A percentile compares a stretch with the other conserved stretches of the same genome.
Evolutionary conservation across 1,139 yeast genomes (phyloP).

Genomic region (Lodderomyces oxycetoniae): DNA sequence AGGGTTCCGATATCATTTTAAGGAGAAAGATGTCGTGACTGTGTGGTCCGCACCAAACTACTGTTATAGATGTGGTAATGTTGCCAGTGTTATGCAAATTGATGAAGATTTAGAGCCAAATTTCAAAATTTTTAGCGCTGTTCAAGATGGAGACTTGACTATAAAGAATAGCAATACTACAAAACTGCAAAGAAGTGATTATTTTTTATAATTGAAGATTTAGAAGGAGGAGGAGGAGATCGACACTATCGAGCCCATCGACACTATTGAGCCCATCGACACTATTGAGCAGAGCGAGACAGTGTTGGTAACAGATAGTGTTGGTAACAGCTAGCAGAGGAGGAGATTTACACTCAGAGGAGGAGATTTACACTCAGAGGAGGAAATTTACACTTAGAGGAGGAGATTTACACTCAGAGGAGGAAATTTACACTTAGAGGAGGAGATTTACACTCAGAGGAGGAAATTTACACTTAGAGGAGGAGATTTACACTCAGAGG

Average conservation of each 20-base stretch:
- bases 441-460: no score
- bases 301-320: neutral
- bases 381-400: no score
- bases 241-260: no score
- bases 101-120: slow-evolving; percentile 83
- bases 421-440: no score
- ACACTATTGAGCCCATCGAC: no score
- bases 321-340: slow-evolving; percentile 1
- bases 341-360: no score
- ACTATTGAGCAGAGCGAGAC: no score
- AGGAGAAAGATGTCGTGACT: slow-evolving; percentile 91
- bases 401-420: no score
- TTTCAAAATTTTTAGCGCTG: slow-evolving; percentile 92
- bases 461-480: no score
- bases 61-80: slow-evolving; percentile 97
- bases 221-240: no score
- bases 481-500: no score
- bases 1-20: slow-evolving; percentile 93
- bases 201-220: slow-evolving; percentile 73
- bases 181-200: slow-evolving; percentile 77
- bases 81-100: slow-evolving; percentile 96
- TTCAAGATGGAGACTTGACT: slow-evolving; percentile 79
- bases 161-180: slow-evolving; percentile 58
- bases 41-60: slow-evolving; percentile 99
- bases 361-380: no score